Evolutionary conservation across 2,329 filamentous ascomycete genomes (phyloP), one percentile per base, ranked within the genome.

Genomic region (Emmonsiellopsis sp.): DNA sequence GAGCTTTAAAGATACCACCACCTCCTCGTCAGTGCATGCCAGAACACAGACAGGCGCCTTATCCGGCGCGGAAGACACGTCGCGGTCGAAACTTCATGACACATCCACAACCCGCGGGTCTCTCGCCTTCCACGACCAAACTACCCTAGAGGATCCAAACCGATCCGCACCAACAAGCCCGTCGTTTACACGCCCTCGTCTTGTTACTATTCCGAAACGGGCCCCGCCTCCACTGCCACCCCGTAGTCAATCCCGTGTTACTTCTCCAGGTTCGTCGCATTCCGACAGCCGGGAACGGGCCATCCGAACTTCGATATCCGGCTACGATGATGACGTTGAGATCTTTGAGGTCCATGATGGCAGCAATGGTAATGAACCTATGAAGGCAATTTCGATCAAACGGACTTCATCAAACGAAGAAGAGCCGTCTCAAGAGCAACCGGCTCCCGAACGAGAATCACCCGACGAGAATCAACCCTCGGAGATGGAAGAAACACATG

Each of bases 161-260:
- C 79, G 82, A 51, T 79, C 82, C 42, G 76, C 81, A 43, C 74
- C 82, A 47, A 78, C 80, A 2, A 82, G 86, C 1, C 82, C 86
- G 52, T 78, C 83, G 53, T 82, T 90, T 53, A 85, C 83, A 40
- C 86, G 87, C 63, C 88, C 89, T 27, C 85, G 86, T 49, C 75
- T 96, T 49, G 88, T 96, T 32, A 90, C 83, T 45, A 95, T 96
- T 55, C 83, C 87, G 10, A 94, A 92, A 71, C 81, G 89, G 37
- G 71, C 84, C 1, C 62, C 58, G 14, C 82, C 88, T 1, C 90
- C 91, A 1, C 78, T 95, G 10, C 91, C 91, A 1, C 78, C 82
- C 2, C 78, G 90, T 33, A 40, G 34, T 39, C 10, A 51, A 48
- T 11, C 49, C 42, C 6, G 36, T 46, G 27, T 51, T 45, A 21